Conservation (phyloP, 108 stramenopile genomes). For the Cyclotella choctawhatcheeana region DNA sequence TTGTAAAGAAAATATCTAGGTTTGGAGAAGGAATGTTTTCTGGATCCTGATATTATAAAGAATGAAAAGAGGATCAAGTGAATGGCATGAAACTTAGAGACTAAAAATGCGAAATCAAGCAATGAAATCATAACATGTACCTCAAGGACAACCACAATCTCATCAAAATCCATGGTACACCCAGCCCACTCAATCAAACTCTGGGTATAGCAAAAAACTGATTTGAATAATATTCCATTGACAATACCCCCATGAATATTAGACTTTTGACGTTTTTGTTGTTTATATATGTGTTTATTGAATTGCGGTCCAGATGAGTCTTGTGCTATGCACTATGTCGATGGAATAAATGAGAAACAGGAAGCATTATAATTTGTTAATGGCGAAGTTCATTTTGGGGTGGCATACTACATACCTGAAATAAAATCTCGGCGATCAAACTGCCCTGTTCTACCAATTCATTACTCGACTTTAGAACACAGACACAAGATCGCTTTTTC, state of each 20-base stretch:
- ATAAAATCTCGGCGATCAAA: conserved; percentile 39
- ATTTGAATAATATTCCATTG: conserved; percentile 32
- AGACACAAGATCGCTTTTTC: conserved; percentile 22
- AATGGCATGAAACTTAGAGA: too few species aligned
- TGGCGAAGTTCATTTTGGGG: neutral
- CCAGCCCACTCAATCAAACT: conserved; percentile 45
- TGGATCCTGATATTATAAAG: conserved; percentile 19
- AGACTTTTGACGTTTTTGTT: conserved; percentile 36
- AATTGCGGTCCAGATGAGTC: conserved; percentile 37
- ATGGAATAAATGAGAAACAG: neutral
- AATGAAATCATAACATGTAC: conserved; percentile 2
- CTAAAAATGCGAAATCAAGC: neutral
- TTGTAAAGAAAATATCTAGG: conserved; percentile 38
- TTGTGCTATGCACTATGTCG: conserved; percentile 32
- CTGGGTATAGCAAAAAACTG: conserved; percentile 33
- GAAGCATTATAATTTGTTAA: neutral
- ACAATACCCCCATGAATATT: conserved; percentile 24
- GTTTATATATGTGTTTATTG: conserved; percentile 22
- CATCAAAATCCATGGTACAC: conserved; percentile 35
- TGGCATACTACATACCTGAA: conserved; percentile 8
- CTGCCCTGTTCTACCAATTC: conserved; percentile 38
- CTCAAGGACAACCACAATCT: conserved; percentile 48
- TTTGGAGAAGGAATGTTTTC: conserved; percentile 47
- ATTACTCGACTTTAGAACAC: conserved; percentile 22
- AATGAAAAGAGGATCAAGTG: too few species aligned